Evolutionary conservation across 2,329 filamentous ascomycete genomes (phyloP).

Genomic region (Acephala macrosclerotiorum): DNA sequence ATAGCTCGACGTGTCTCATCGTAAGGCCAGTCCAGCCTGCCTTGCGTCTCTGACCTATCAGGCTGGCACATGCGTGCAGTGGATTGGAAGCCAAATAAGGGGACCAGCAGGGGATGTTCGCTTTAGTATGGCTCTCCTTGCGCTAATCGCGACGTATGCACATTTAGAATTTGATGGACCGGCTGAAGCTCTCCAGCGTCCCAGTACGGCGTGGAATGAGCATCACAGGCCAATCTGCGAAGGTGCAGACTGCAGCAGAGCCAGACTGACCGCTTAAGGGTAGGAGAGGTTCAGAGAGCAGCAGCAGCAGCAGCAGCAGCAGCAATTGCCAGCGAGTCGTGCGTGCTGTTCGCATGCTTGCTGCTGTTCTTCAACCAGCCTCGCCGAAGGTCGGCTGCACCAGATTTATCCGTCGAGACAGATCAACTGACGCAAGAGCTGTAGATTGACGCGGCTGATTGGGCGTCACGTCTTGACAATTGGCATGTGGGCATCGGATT

Average conservation of each 20-base stretch:
- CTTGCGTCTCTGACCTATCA: slow-evolving; percentile 30
- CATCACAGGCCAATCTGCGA: not conserved
- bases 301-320: not conserved
- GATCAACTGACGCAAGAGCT: slow-evolving; percentile 9
- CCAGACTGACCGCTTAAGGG: not conserved
- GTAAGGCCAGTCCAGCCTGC: not conserved
- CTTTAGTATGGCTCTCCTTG: slow-evolving; percentile 8
- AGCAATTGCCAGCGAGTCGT: not conserved
- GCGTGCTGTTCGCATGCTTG: not conserved
- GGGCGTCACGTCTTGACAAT: not conserved
- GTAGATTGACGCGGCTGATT: not conserved
- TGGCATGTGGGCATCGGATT: slow-evolving; percentile 24
- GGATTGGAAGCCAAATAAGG: slow-evolving; percentile 10
- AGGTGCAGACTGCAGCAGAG: not conserved
- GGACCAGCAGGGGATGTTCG: slow-evolving; percentile 20
- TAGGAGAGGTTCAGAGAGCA: not conserved
- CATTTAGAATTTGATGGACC: not conserved
- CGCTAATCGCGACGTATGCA: slow-evolving; percentile 17
- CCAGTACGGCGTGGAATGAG: not conserved
- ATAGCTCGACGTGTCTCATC: slow-evolving; percentile 23
- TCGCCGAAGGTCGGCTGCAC: slow-evolving; percentile 5
- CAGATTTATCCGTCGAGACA: slow-evolving; percentile 10
- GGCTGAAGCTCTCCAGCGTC: not conserved
- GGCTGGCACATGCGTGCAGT: slow-evolving; percentile 24
- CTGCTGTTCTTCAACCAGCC: not conserved